Conservation (phyloP, 805 yeast species). For the Diddensiella santjacobensis region DNA sequence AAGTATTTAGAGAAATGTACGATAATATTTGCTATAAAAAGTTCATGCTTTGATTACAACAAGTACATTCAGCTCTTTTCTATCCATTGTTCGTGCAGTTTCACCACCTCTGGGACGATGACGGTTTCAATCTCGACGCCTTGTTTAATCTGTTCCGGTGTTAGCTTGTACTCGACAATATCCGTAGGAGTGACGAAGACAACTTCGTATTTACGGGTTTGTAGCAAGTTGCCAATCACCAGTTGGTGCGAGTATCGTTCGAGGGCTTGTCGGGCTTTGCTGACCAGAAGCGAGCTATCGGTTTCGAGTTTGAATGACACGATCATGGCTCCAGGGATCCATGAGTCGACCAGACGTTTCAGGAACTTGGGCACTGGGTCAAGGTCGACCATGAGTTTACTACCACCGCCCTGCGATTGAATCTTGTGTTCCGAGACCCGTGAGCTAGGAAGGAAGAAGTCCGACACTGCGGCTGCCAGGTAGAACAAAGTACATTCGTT, state of each 20-base stretch:
- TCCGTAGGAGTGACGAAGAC: constrained; percentile 65
- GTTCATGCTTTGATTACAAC: too few species aligned
- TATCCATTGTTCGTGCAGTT: constrained; percentile 64
- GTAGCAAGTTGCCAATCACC: constrained; percentile 89
- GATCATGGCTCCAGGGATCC: constrained; percentile 96
- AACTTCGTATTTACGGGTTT: constrained; percentile 82
- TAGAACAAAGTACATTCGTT: constrained; percentile 62
- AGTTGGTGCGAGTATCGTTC: constrained; percentile 85
- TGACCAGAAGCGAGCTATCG: constrained; percentile 62
- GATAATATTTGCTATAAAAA: background rate
- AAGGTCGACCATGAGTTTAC: constrained; percentile 75
- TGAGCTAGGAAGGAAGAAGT: constrained; percentile 85
- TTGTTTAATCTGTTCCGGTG: constrained; percentile 38
- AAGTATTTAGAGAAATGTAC: too few species aligned
- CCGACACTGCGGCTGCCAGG: constrained; percentile 97
- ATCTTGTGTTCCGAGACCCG: constrained; percentile 91
- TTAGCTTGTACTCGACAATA: constrained; percentile 33
- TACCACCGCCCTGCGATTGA: constrained; percentile 67
- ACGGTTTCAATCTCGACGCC: constrained; percentile 68
- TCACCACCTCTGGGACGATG: constrained; percentile 74
- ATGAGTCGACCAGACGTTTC: constrained; percentile 77
- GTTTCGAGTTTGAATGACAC: constrained; percentile 94
- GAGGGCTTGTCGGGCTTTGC: constrained; percentile 75
- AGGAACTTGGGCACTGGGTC: constrained; percentile 97
- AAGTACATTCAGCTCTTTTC: too few species aligned